Conservation (phyloP, 192 early-diverging fungal genomes). For the Entomortierella parvispora region DNA sequence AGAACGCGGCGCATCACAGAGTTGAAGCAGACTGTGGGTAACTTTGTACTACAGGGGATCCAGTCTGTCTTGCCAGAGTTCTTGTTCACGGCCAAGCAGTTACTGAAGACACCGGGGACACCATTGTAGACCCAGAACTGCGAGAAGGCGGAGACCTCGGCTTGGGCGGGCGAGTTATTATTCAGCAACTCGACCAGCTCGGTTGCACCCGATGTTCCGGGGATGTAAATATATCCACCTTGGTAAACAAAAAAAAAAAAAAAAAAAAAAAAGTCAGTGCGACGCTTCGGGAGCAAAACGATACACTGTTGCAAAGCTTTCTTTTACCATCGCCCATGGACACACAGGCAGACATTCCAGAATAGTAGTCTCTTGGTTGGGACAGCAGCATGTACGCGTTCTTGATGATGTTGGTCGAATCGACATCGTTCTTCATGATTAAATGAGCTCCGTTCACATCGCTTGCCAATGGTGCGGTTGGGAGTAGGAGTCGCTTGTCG, state of each 20-base stretch:
- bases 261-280: background rate
- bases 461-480: slow-evolving; percentile 8
- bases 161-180: slow-evolving; percentile 1
- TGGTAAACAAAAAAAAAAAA: background rate
- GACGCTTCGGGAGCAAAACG: background rate
- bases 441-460: slow-evolving; percentile 23
- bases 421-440: slow-evolving; percentile 31
- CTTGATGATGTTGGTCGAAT: slow-evolving; percentile 3
- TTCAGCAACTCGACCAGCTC: slow-evolving; percentile 10
- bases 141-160: background rate
- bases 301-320: background rate
- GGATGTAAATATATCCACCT: slow-evolving; percentile 9
- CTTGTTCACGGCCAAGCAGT: slow-evolving; percentile 12
- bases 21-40: slow-evolving; percentile 13
- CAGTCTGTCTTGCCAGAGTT: slow-evolving; percentile 4
- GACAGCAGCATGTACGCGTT: slow-evolving; percentile 25
- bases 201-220: background rate
- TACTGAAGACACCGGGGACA: background rate
- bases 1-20: background rate
- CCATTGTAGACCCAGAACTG: slow-evolving; percentile 21
- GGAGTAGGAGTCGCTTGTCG: background rate
- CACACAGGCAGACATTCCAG: background rate
- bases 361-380: slow-evolving; percentile 13
- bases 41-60: slow-evolving; percentile 4
- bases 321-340: slow-evolving; percentile 1